phyloP scores from a whole-genome alignment of 2,329 filamentous ascomycete species.

The Scopulariopsis brevicaulis region DNA sequence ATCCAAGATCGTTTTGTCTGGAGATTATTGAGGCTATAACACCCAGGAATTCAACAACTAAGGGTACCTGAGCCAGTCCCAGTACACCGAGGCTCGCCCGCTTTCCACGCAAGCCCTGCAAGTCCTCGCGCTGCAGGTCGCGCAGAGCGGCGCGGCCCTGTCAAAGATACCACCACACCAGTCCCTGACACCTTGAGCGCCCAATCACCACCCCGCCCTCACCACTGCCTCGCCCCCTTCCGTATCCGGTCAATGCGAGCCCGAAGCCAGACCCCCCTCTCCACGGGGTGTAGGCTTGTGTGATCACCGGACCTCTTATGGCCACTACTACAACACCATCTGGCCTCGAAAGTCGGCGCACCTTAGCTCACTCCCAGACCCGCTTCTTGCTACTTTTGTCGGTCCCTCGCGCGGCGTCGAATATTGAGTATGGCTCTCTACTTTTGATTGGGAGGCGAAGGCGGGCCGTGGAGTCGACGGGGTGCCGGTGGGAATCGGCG shows the following conservation, averaged over 20 bases:
- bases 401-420: background rate
- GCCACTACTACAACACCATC: background rate
- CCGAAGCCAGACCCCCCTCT: background rate
- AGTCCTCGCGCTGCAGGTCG: no score
- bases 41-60: no score
- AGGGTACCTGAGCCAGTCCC: no score
- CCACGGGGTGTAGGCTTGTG: background rate
- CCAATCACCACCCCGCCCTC: background rate
- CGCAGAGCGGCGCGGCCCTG: background rate
- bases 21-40: no score
- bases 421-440: no score
- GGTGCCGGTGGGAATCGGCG: no score
- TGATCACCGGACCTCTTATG: conserved; percentile 4
- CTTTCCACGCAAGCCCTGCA: no score
- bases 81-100: no score
- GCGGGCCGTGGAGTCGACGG: no score
- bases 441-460: no score
- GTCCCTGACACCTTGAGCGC: background rate
- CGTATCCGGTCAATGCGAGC: conserved; percentile 1
- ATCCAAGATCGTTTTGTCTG: no score
- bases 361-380: no score
- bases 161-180: background rate
- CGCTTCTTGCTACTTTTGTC: background rate
- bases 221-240: background rate
- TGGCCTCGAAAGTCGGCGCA: background rate